Conservation (phyloP, 805 yeast species). For the Hanseniaspora mollemarum region DNA sequence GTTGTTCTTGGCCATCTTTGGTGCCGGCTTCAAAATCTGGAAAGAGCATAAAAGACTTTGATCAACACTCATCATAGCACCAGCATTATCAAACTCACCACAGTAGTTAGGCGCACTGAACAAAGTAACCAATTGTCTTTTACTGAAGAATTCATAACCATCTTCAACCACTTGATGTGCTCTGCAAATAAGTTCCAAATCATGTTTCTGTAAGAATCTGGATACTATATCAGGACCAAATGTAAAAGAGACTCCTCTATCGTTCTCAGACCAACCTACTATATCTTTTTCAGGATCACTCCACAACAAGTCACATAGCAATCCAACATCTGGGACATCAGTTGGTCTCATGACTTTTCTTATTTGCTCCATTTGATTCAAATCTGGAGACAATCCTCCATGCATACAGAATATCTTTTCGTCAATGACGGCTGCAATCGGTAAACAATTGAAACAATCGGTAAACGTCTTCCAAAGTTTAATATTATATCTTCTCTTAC, state of each 20-base stretch:
- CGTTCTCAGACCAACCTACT: slow-evolving; percentile 98
- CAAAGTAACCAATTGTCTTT: slow-evolving; percentile 88
- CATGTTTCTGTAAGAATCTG: slow-evolving; percentile 90
- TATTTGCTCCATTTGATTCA: slow-evolving; percentile 96
- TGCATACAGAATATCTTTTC: slow-evolving; percentile 98
- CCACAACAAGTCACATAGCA: slow-evolving; percentile 93
- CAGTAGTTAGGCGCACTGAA: slow-evolving; percentile 97
- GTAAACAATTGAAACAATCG: slow-evolving; percentile 95
- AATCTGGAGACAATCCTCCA: slow-evolving; percentile 95
- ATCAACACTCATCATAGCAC: slow-evolving; percentile 99
- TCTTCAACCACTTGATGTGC: slow-evolving; percentile 99
- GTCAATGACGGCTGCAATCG: slow-evolving; percentile 96
- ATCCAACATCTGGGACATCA: slow-evolving; percentile 95
- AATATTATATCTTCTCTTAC: slow-evolving; percentile 95
- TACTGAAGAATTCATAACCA: slow-evolving; percentile 93
- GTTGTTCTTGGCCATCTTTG: slow-evolving; percentile 43
- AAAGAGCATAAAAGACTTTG: slow-evolving; percentile 91
- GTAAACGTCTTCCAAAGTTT: slow-evolving; percentile 98
- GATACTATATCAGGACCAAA: slow-evolving; percentile 99
- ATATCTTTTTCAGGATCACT: slow-evolving; percentile 97
- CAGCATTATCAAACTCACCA: slow-evolving; percentile 98
- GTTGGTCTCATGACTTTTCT: slow-evolving; percentile 99
- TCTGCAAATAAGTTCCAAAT: slow-evolving; percentile 94
- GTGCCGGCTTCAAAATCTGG: slow-evolving; percentile 95
- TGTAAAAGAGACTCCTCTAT: slow-evolving; percentile 97